Conservation (phyloP, 805 yeast genomes). For the Candida morakotiae region DNA sequence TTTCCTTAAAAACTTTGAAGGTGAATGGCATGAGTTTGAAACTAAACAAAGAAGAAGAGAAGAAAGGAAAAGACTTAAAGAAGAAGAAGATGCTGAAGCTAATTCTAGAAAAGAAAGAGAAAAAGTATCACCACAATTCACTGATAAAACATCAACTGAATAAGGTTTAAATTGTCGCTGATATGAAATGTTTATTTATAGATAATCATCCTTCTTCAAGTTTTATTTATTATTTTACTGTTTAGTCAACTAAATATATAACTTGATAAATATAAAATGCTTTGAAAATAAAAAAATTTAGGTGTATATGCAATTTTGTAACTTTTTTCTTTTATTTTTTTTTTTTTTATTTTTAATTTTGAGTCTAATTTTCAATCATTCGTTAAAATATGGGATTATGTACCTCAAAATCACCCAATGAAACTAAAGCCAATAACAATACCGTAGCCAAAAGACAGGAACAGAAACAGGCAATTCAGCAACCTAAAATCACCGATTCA, state of each 20-base stretch:
- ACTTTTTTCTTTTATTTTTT: background rate
- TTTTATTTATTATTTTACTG: no score
- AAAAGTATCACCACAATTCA: background rate
- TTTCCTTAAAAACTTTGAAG: constrained; percentile 52
- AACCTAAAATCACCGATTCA: constrained; percentile 3
- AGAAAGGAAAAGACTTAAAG: constrained; percentile 38
- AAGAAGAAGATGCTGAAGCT: constrained; percentile 18
- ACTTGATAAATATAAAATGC: no score
- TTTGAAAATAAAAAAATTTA: no score
- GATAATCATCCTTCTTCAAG: no score
- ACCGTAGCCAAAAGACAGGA: constrained; percentile 15
- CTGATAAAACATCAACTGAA: no score
- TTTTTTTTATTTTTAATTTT: background rate
- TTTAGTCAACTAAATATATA: no score
- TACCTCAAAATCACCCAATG: constrained; percentile 14
- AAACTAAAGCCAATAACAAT: background rate
- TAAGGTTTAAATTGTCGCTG: no score
- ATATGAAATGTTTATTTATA: no score
- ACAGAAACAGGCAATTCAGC: constrained; percentile 12
- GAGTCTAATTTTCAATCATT: background rate
- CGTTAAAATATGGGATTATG: constrained; percentile 19
- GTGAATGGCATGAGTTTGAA: constrained; percentile 98
- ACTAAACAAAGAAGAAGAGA: constrained; percentile 72
- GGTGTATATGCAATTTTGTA: background rate
- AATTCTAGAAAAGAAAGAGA: constrained; percentile 4